Evolutionary conservation across 257 asterid species (phyloP).

Genomic region (Solanum piurae): DNA sequence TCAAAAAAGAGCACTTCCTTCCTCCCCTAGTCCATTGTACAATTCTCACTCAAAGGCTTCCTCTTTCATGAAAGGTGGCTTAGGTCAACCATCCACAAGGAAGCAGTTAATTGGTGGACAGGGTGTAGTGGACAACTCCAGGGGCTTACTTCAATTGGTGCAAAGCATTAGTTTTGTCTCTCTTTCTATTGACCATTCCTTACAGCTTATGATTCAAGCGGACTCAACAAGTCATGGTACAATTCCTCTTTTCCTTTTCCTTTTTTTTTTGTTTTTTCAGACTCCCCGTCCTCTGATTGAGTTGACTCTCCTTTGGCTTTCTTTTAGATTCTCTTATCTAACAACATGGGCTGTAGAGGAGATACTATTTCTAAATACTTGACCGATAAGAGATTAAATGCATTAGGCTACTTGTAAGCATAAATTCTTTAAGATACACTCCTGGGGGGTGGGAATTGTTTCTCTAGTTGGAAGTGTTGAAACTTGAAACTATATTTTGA

Average conservation of each 20-base stretch:
- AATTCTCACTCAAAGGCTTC: slow-evolving; percentile 71
- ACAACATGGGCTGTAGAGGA: background rate
- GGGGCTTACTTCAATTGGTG: slow-evolving; percentile 91
- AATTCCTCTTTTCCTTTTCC: background rate
- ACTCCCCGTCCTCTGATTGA: background rate
- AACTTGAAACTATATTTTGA: background rate
- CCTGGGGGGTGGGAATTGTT: background rate
- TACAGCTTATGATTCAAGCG: slow-evolving; percentile 75
- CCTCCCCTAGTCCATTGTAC: slow-evolving; percentile 67
- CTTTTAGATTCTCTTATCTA: background rate
- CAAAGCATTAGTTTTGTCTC: slow-evolving; percentile 93
- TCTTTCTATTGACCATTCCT: slow-evolving; percentile 82
- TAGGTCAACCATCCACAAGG: slow-evolving; percentile 75
- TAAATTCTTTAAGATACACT: background rate
- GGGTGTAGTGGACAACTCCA: slow-evolving; percentile 58
- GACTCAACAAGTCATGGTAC: slow-evolving; percentile 71
- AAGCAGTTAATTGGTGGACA: slow-evolving; percentile 78
- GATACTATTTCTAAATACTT: background rate
- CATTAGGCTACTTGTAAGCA: background rate
- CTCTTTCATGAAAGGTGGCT: slow-evolving; percentile 65
- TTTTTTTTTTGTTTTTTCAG: background rate
- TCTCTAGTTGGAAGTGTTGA: background rate
- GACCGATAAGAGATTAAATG: background rate
- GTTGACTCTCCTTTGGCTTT: background rate
- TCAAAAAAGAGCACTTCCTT: slow-evolving; percentile 63